Evolutionary conservation across 371 early-diverging fungal species (phyloP).

Genomic region (Phascolomyces articulosus): DNA sequence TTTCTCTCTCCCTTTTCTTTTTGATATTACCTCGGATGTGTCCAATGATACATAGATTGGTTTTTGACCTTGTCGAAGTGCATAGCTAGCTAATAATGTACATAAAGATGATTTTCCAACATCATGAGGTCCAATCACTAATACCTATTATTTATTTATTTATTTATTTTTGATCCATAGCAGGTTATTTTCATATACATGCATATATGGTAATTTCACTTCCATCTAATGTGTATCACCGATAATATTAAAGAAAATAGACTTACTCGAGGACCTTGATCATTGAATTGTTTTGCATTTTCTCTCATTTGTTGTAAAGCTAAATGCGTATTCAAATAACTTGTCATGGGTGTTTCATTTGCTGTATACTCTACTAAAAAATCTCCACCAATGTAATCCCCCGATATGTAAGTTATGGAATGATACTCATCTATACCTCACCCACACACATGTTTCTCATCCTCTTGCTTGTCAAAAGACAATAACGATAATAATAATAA

Average conservation of each 20-base stretch:
- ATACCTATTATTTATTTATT: constrained; percentile 45
- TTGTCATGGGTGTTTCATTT: constrained; percentile 93
- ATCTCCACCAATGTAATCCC: constrained; percentile 59
- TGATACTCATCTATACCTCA: too few species aligned
- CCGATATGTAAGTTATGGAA: constrained; percentile 21
- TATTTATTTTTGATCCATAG: background rate
- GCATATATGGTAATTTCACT: too few species aligned
- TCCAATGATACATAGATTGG: constrained; percentile 90
- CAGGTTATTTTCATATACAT: background rate
- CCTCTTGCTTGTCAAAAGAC: too few species aligned
- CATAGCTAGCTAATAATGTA: constrained; percentile 86
- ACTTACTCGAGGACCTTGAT: constrained; percentile 71
- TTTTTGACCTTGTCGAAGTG: constrained; percentile 70
- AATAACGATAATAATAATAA: background rate
- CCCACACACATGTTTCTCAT: background rate
- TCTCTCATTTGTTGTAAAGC: constrained; percentile 83
- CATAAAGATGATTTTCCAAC: constrained; percentile 89
- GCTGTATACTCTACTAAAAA: constrained; percentile 86
- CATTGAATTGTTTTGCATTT: constrained; percentile 48
- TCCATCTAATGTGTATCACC: too few species aligned
- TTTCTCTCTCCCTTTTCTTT: background rate
- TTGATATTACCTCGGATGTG: constrained; percentile 64
- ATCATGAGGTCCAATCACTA: constrained; percentile 91
- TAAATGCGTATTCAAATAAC: constrained; percentile 86
- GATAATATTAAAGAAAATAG: too few species aligned